Percentiles rank a stretch among this genome's conserved stretches.
These are phyloP conservation scores for Stramenopiles sp. DNA, from an alignment of 352 stramenopile species.

Conservation along the genomic window DNA sequence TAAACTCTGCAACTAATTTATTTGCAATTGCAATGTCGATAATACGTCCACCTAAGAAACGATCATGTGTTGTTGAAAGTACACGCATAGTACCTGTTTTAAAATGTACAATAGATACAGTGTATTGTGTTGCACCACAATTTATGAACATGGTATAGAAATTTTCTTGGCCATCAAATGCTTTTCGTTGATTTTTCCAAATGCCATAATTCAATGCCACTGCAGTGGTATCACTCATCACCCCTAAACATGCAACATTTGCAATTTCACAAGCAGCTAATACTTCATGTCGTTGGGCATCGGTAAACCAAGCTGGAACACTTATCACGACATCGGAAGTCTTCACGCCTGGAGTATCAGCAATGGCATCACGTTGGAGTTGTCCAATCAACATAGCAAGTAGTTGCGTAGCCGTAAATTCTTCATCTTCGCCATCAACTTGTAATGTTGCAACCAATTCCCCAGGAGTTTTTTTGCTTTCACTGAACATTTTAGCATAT, in stretches of 20 bases:
- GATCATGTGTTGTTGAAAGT: constrained; percentile 74
- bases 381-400: background rate
- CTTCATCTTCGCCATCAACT: background rate
- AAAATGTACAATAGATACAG: constrained; percentile 67
- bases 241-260: constrained; percentile 77
- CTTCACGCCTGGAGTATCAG: background rate
- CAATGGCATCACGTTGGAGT: background rate
- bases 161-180: constrained; percentile 70
- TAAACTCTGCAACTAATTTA: constrained; percentile 79
- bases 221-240: constrained; percentile 95
- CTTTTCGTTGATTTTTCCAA: constrained; percentile 79
- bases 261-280: constrained; percentile 71
- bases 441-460: background rate
- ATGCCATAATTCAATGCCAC: constrained; percentile 82
- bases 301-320: constrained; percentile 90
- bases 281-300: constrained; percentile 83
- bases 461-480: background rate
- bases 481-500: background rate
- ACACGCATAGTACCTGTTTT: constrained; percentile 85
- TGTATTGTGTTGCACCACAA: constrained; percentile 65
- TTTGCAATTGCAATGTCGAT: constrained; percentile 85
- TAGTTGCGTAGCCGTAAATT: background rate
- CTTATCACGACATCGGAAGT: constrained; percentile 47
- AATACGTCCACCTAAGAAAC: constrained; percentile 79
- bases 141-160: constrained; percentile 98